Percentiles rank a stretch among this genome's conserved stretches.
Conservation (phyloP, 1,139 yeast genomes). For the Candida dubliniensis region DNA sequence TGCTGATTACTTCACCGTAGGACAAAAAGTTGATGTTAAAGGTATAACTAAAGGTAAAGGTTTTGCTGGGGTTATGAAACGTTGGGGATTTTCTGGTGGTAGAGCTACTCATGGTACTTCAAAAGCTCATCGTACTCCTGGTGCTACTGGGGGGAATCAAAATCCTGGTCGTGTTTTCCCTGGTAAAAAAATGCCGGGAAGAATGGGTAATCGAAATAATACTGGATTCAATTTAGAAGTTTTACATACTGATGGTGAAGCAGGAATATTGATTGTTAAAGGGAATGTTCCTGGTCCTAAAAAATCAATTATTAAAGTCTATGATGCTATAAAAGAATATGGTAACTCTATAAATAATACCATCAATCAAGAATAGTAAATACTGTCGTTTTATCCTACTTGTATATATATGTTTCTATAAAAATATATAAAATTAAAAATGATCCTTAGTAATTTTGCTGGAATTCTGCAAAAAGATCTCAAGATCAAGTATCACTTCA, state of each 20-base stretch:
- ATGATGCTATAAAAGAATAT: slow-evolving; percentile 63
- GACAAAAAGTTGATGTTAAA: slow-evolving; percentile 80
- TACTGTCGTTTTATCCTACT: neutral
- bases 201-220: slow-evolving; percentile 78
- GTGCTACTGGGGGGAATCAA: slow-evolving; percentile 95
- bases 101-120: slow-evolving; percentile 97
- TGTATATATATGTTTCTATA: slow-evolving; percentile 2
- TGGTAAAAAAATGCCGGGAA: slow-evolving; percentile 98
- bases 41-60: slow-evolving; percentile 93
- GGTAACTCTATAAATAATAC: slow-evolving; percentile 31
- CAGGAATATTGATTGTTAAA: slow-evolving; percentile 79
- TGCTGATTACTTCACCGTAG: slow-evolving; percentile 82
- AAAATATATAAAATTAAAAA: neutral
- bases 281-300: slow-evolving; percentile 93
- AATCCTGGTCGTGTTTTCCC: slow-evolving; percentile 96
- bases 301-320: slow-evolving; percentile 69
- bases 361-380: neutral
- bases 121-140: slow-evolving; percentile 90
- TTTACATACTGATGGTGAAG: slow-evolving; percentile 74
- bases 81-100: slow-evolving; percentile 89
- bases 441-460: too few species aligned
- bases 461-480: too few species aligned
- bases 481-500: too few species aligned
- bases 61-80: slow-evolving; percentile 97
- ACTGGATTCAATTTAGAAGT: slow-evolving; percentile 80